Evolutionary conservation across 1,139 yeast species (phyloP).

Genomic region (Nakaseomyces nivariensis): DNA sequence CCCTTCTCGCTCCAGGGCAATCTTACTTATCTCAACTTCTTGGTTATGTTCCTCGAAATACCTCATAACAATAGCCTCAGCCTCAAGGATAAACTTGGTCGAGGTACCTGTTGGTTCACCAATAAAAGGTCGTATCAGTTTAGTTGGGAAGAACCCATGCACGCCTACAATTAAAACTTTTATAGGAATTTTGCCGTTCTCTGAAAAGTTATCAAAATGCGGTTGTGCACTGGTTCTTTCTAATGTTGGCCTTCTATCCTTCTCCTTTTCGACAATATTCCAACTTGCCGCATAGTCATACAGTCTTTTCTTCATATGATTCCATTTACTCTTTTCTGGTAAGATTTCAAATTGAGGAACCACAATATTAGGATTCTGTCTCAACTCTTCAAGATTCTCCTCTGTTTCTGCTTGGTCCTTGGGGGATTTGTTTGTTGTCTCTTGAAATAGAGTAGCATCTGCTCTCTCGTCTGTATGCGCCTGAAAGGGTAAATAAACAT

Average conservation of each 20-base stretch:
- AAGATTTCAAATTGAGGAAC: conserved; percentile 25
- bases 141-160: conserved; percentile 91
- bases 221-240: conserved; percentile 16
- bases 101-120: conserved; percentile 96
- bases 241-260: conserved; percentile 9
- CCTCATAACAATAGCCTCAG: conserved; percentile 61
- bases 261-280: conserved; percentile 13
- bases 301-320: neutral
- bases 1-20: conserved; percentile 91
- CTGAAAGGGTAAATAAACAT: conserved; percentile 18
- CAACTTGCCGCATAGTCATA: conserved; percentile 12
- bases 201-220: conserved; percentile 14
- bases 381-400: conserved; percentile 4
- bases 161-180: conserved; percentile 66
- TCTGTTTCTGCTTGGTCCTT: conserved; percentile 7
- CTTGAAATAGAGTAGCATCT: conserved; percentile 17
- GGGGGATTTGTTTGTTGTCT: conserved; percentile 10
- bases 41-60: conserved; percentile 55
- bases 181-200: conserved; percentile 17
- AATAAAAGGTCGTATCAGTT: conserved; percentile 70
- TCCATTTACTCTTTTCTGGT: conserved; percentile 15
- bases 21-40: conserved; percentile 64
- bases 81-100: conserved; percentile 74
- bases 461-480: conserved; percentile 3
- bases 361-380: conserved; percentile 22